A percentile compares a stretch with the other conserved stretches of the same genome.
phyloP scores from a whole-genome alignment of 2,329 filamentous ascomycete species.

The Colletotrichum sublineola region DNA sequence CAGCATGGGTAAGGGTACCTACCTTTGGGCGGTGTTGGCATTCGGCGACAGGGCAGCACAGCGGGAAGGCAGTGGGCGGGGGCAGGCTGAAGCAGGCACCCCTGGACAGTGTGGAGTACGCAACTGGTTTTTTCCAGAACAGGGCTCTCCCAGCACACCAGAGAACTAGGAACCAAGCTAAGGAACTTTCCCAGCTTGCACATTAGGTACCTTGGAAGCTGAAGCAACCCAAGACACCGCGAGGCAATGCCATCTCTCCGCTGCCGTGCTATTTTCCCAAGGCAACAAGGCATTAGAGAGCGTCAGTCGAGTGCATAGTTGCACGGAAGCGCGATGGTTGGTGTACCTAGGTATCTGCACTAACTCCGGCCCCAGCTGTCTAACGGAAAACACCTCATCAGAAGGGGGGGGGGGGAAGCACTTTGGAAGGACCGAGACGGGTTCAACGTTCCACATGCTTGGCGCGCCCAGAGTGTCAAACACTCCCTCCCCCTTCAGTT shows the following conservation, averaged over 20 bases:
- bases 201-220: background rate
- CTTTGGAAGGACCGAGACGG: background rate
- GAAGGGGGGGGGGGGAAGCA: background rate
- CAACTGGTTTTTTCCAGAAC: slow-evolving; percentile 7
- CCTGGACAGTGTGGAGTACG: background rate
- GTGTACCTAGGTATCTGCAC: background rate
- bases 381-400: background rate
- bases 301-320: background rate
- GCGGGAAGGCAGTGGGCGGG: slow-evolving; percentile 1
- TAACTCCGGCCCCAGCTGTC: background rate
- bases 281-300: background rate
- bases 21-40: slow-evolving; percentile 4
- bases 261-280: background rate
- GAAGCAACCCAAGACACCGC: background rate
- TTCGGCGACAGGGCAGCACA: slow-evolving; percentile 9
- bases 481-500: background rate
- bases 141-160: background rate
- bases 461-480: slow-evolving; percentile 8
- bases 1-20: background rate
- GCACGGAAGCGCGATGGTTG: background rate
- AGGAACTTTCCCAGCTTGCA: background rate
- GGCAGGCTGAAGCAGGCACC: slow-evolving; percentile 12
- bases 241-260: slow-evolving; percentile 6
- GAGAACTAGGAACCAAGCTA: background rate
- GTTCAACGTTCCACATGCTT: background rate